Conservation (phyloP, 257 asterid species). For the Nicotiana attenuata region DNA sequence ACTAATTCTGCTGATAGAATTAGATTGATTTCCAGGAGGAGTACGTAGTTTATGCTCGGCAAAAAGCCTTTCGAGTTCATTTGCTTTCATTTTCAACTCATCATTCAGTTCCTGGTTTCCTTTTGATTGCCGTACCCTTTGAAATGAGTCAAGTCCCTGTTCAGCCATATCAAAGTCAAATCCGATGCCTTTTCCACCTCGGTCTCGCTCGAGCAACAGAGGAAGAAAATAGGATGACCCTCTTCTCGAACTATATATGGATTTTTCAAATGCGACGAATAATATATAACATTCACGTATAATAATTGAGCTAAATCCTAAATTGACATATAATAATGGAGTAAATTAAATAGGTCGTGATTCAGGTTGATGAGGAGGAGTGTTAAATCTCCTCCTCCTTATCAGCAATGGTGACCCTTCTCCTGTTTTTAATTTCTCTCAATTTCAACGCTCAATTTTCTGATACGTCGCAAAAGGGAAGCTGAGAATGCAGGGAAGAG, state of each 20-base stretch:
- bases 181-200: not conserved
- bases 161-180: conserved; percentile 14
- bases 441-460: conserved; percentile 22
- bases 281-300: not conserved
- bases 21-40: conserved; percentile 68
- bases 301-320: not conserved
- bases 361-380: not conserved
- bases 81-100: conserved; percentile 83
- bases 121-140: conserved; percentile 60
- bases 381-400: conserved; percentile 4
- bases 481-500: not conserved
- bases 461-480: conserved; percentile 6
- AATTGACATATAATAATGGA: not conserved
- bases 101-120: conserved; percentile 81
- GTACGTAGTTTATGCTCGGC: conserved; percentile 62
- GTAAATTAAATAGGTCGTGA: not conserved
- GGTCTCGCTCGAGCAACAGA: not conserved
- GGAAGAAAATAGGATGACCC: not conserved
- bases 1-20: conserved; percentile 33
- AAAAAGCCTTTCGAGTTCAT: conserved; percentile 88
- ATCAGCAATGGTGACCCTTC: conserved; percentile 6
- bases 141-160: conserved; percentile 44
- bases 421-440: conserved; percentile 8
- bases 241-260: not conserved
- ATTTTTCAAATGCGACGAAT: not conserved